Conservation (phyloP, 345 rosid genomes). For the Nasturtium officinale region DNA sequence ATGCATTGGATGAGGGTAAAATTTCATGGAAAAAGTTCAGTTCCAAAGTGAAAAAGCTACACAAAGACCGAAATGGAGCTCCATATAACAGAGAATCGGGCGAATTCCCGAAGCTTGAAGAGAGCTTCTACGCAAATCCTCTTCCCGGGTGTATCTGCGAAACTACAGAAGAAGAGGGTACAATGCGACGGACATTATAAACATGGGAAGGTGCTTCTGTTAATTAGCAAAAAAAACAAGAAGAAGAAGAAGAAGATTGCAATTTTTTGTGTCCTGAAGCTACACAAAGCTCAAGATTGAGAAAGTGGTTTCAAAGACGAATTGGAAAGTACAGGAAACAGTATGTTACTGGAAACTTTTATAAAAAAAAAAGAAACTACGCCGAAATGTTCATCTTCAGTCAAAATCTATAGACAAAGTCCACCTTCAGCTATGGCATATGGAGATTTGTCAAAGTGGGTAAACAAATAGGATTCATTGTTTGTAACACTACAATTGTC, state of each 20-base stretch:
- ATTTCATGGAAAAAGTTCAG: slow-evolving; percentile 88
- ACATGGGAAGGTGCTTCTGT: slow-evolving; percentile 23
- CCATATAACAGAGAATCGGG: slow-evolving; percentile 75
- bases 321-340: slow-evolving; percentile 14
- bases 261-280: slow-evolving; percentile 28
- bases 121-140: slow-evolving; percentile 89
- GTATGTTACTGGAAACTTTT: not conserved
- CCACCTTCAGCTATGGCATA: slow-evolving; percentile 20
- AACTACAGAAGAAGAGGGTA: slow-evolving; percentile 42
- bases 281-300: slow-evolving; percentile 29
- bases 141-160: slow-evolving; percentile 88
- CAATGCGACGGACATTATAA: slow-evolving; percentile 11
- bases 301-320: slow-evolving; percentile 23
- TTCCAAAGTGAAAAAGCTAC: slow-evolving; percentile 79
- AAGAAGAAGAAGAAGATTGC: slow-evolving; percentile 9
- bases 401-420: slow-evolving; percentile 16
- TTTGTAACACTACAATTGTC: slow-evolving; percentile 39
- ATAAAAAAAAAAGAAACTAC: not conserved
- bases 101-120: slow-evolving; percentile 87
- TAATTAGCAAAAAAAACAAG: slow-evolving; percentile 15
- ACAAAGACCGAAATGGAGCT: slow-evolving; percentile 67
- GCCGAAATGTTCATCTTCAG: slow-evolving; percentile 5
- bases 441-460: slow-evolving; percentile 35
- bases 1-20: slow-evolving; percentile 71
- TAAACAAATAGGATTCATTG: slow-evolving; percentile 38